Conservation (phyloP, 2,329 filamentous ascomycete species). For the Acarospora socialis region DNA sequence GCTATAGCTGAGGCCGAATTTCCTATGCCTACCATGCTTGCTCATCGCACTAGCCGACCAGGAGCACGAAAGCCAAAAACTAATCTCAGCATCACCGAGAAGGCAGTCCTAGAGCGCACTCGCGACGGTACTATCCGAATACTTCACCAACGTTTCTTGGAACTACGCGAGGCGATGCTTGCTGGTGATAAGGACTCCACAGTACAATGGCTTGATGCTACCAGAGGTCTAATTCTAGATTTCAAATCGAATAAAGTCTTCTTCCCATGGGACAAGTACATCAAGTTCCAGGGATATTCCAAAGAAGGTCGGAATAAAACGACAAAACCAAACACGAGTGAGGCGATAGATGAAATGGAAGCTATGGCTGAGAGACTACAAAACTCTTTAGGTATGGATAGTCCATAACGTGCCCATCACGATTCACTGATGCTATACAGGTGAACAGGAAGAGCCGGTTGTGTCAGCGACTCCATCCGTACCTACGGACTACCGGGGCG, state of each 20-base stretch:
- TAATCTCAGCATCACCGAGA: too few species aligned
- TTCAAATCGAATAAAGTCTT: slow-evolving; percentile 47
- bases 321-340: slow-evolving; percentile 21
- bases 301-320: slow-evolving; percentile 26
- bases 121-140: slow-evolving; percentile 31
- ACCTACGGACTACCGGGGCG: slow-evolving; percentile 53
- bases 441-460: too few species aligned
- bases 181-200: slow-evolving; percentile 35
- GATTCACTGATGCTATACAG: slow-evolving; percentile 13
- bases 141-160: slow-evolving; percentile 32
- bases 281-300: slow-evolving; percentile 36
- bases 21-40: neutral
- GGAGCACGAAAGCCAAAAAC: too few species aligned
- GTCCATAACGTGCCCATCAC: neutral
- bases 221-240: slow-evolving; percentile 43
- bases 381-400: slow-evolving; percentile 25
- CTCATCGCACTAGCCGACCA: too few species aligned
- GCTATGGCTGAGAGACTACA: slow-evolving; percentile 31
- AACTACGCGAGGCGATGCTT: slow-evolving; percentile 34
- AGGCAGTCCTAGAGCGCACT: slow-evolving; percentile 24
- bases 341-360: slow-evolving; percentile 29
- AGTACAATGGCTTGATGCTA: slow-evolving; percentile 45
- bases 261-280: slow-evolving; percentile 39
- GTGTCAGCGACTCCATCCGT: slow-evolving; percentile 23
- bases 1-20: neutral